A percentile compares a stretch with the other conserved stretches of the same genome.
phyloP scores from a whole-genome alignment of 2,329 filamentous ascomycete species.

The Penicillium sp. region DNA sequence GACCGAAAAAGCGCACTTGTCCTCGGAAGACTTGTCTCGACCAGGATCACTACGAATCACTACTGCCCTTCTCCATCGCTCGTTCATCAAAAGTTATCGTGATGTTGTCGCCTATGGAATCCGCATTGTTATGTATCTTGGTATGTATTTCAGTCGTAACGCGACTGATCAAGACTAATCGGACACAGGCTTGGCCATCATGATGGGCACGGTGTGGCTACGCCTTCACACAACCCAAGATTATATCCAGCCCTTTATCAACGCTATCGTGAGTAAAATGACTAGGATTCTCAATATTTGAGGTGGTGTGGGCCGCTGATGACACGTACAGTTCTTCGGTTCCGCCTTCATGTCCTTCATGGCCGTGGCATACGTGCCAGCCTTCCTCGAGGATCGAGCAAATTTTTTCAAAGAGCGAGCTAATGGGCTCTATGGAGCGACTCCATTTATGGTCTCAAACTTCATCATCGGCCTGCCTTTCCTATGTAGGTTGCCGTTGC shows the following conservation, averaged over 20 bases:
- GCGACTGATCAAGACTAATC: too few species aligned
- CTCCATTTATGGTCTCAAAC: slow-evolving; percentile 72
- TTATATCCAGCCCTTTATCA: slow-evolving; percentile 77
- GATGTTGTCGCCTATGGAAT: slow-evolving; percentile 83
- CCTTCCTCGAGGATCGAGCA: slow-evolving; percentile 74
- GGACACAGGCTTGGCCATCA: slow-evolving; percentile 66
- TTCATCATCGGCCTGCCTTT: slow-evolving; percentile 80
- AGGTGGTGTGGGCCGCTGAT: too few species aligned
- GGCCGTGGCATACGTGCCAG: slow-evolving; percentile 80
- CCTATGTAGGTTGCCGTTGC: slow-evolving; percentile 52
- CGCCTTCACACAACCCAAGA: slow-evolving; percentile 65
- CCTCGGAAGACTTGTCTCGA: slow-evolving; percentile 21
- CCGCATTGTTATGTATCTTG: slow-evolving; percentile 76
- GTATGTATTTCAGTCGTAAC: too few species aligned
- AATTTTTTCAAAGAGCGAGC: slow-evolving; percentile 74
- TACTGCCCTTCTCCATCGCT: slow-evolving; percentile 69
- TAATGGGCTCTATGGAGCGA: slow-evolving; percentile 76
- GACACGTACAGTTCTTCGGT: slow-evolving; percentile 60
- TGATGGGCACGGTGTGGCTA: slow-evolving; percentile 88
- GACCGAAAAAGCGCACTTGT: slow-evolving; percentile 30
- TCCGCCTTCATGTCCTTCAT: slow-evolving; percentile 76
- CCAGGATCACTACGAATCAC: slow-evolving; percentile 54
- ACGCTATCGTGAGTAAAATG: slow-evolving; percentile 65
- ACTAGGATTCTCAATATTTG: too few species aligned
- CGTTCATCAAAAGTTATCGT: slow-evolving; percentile 79